These are phyloP conservation scores for Tephrocybe rancida DNA, from an alignment of 768 basidiomycete species.

Conservation along the genomic window DNA sequence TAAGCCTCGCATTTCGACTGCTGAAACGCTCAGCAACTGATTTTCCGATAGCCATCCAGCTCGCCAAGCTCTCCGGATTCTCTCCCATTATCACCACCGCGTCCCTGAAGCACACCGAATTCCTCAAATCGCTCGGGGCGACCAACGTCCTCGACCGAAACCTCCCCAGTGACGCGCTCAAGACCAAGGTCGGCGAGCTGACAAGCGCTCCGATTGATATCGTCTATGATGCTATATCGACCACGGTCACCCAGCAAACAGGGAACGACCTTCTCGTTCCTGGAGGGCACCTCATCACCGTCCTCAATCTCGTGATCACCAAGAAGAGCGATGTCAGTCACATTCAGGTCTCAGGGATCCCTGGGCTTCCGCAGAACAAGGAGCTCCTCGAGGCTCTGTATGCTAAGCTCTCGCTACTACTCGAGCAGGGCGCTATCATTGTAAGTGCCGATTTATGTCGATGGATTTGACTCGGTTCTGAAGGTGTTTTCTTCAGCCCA, in stretches of 20 bases:
- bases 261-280: slow-evolving; percentile 32
- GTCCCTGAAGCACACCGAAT: slow-evolving; percentile 32
- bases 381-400: slow-evolving; percentile 16
- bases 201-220: slow-evolving; percentile 21
- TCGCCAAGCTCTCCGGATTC: slow-evolving; percentile 42
- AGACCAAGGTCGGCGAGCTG: slow-evolving; percentile 24
- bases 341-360: slow-evolving; percentile 14
- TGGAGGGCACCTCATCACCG: slow-evolving; percentile 34
- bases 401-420: no score
- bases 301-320: slow-evolving; percentile 33
- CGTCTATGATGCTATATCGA: slow-evolving; percentile 29
- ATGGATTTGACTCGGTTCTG: not conserved
- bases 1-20: not conserved
- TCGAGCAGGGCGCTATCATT: no score
- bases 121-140: slow-evolving; percentile 36
- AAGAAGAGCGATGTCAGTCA: slow-evolving; percentile 29
- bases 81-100: slow-evolving; percentile 42
- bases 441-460: not conserved
- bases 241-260: slow-evolving; percentile 21
- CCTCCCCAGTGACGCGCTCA: slow-evolving; percentile 16
- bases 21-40: not conserved
- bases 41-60: slow-evolving; percentile 33
- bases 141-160: slow-evolving; percentile 37
- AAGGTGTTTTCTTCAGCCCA: slow-evolving; percentile 34
- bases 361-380: slow-evolving; percentile 21